Conservation (phyloP, 2,329 filamentous ascomycete genomes). For the Stachybotrys echinatus region DNA sequence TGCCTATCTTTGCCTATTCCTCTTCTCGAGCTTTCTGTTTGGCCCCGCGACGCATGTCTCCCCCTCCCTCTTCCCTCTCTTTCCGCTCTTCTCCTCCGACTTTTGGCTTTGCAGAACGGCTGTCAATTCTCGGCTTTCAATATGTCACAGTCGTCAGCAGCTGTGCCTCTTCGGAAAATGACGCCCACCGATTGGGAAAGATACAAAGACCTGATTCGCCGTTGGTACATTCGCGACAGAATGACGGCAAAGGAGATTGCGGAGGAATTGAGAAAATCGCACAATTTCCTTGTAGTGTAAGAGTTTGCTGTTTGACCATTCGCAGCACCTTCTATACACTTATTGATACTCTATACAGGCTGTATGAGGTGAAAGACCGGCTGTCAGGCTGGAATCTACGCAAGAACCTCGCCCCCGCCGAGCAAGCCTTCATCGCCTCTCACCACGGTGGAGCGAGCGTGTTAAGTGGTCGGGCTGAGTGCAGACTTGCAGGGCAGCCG, state of each 20-base stretch:
- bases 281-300: no score
- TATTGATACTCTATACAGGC: background rate
- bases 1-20: no score
- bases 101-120: no score
- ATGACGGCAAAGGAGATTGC: background rate
- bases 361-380: background rate
- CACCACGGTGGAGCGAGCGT: background rate
- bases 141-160: background rate
- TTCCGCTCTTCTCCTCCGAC: no score
- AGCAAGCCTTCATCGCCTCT: background rate
- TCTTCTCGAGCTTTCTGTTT: no score
- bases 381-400: background rate
- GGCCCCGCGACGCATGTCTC: no score
- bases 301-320: background rate
- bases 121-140: background rate
- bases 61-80: no score
- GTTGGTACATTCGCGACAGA: background rate
- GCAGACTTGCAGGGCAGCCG: background rate
- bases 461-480: background rate
- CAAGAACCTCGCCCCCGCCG: background rate
- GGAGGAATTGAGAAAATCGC: background rate
- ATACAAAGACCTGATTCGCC: background rate
- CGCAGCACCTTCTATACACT: background rate
- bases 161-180: background rate
- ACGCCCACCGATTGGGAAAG: background rate